A percentile compares a stretch with the other conserved stretches of the same genome.
Conservation (phyloP, 331 rosid genomes). For the Quercus tomentella region DNA sequence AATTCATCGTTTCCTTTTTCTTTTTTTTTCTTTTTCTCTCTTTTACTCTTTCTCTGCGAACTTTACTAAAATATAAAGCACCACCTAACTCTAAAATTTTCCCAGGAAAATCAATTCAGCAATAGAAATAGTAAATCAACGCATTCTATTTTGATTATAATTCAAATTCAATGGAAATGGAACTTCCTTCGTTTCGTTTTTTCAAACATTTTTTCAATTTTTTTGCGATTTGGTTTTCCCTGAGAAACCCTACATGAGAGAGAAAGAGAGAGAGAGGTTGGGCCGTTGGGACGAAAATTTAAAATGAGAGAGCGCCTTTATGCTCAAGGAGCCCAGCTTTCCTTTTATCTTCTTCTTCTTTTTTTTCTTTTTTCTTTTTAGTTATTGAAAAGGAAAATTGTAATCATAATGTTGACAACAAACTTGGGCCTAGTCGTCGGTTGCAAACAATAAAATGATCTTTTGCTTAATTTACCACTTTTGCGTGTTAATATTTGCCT, state of each 20-base stretch:
- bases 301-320: slow-evolving; percentile 34
- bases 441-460: no score
- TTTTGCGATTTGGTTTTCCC: slow-evolving; percentile 9
- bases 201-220: neutral
- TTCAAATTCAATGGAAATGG: neutral
- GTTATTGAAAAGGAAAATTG: neutral
- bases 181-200: no score
- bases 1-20: slow-evolving; percentile 8
- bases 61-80: neutral
- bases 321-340: slow-evolving; percentile 1
- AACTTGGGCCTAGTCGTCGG: no score
- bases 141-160: neutral
- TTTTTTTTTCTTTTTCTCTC: neutral
- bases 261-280: neutral
- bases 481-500: no score
- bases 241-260: slow-evolving; percentile 40
- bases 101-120: neutral
- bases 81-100: neutral
- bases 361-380: neutral
- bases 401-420: no score
- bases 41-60: neutral
- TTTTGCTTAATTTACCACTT: no score
- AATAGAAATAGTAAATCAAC: neutral
- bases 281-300: slow-evolving; percentile 20
- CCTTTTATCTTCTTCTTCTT: neutral